Evolutionary conservation across 352 stramenopile species (phyloP), one percentile per base, ranked within the genome.

Genomic region (Halophytophthora batemanensis): DNA sequence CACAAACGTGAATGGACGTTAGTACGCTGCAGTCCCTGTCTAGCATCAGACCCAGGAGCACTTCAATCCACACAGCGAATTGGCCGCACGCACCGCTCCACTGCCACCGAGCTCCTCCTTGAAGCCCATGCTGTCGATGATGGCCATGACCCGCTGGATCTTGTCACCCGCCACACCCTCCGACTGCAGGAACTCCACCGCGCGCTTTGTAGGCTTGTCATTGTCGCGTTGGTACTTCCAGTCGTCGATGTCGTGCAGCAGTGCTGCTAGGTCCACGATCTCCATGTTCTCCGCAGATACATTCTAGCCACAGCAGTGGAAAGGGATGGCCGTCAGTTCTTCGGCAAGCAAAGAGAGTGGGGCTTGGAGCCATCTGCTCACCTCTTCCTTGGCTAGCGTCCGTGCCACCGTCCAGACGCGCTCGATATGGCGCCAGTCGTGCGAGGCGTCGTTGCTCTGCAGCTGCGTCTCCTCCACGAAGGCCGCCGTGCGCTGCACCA

Each of bases 191-290:
- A 90, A 90, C 15, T 56, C 51, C 44, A 76, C 59, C 21, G 78
- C 78, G 11, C 77, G 79, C 60, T 87, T 87, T 18, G 64, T 88
- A 31, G 63, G 56, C 11, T 66, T 69, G 17, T 76, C 69, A 25
- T 53, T 49, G 18, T 74, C 67, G 4, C 46, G 70, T 61, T 89
- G 70, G 58, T 93, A 93, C 63, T 96, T 96, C 78, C 82, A 93
- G 67, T 96, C 87, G 53, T 96, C 82, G 47, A 96, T 90, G 56
- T 96, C 87, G 57, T 96, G 87, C 35, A 96, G 63, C 45, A 96
- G 64, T 29, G 87, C 86, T 2, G 79, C 78, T 14, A 96, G 48
- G 45, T 95, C 84, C 13, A 96, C 85, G 51, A 90, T 79, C 61
- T 91, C 78, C 19, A 91, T 53, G 10, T 60, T 74, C 1, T 84